Base-by-base conservation (phyloP, 495 filamentous ascomycete species). In the Hyaloscypha variabilis region DNA sequence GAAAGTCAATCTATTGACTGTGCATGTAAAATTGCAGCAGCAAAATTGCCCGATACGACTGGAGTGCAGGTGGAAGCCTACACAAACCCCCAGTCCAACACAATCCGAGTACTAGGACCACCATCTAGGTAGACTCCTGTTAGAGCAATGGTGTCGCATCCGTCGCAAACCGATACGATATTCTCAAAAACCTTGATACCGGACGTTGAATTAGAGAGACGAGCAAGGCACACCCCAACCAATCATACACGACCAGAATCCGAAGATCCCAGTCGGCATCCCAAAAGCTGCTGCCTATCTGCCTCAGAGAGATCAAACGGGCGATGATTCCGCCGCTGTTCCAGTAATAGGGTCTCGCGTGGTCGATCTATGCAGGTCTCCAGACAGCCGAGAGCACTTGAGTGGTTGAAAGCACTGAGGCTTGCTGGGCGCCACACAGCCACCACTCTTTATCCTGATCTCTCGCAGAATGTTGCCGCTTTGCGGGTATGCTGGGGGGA, bases 221-320 rank as follows among this genome's bases (percentile, higher is more conserved):
- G 10, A 17, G 39, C 17, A 17, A 17, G 39, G 1, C 39, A 4
- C 3, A 3, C 11, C 31, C n/a, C 25, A 54, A 26, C n/a, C 51
- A 25, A 28, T 23, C 21, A 25, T 24, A 25, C 14, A 25, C 10
- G 8, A 28, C 51, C 25, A 8, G 21, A 54, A 54, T 25, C 5
- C 25, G 51, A 54, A 54, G 51, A 54, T 54, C 51, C 25, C 14
- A 26, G 51, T 28, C 51, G 10, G 19, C 13, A 3, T 24, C 51
- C 51, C 13, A 54, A 54, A 54, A 25, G 23, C 10, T 54, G 51
- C 51, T 54, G 51, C 51, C 51, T 54, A 54, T 46, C 39, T 17
- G 39, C 39, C 39, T 46, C 39, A 17, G 17, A 46, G 19, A 42
- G 4, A 19, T 46, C 39, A 17, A n/a, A 46, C 17, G 39, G 39